These are phyloP conservation scores for Oryza meyeriana DNA, from an alignment of 176 grass and related monocot species.

Conservation along the genomic window DNA sequence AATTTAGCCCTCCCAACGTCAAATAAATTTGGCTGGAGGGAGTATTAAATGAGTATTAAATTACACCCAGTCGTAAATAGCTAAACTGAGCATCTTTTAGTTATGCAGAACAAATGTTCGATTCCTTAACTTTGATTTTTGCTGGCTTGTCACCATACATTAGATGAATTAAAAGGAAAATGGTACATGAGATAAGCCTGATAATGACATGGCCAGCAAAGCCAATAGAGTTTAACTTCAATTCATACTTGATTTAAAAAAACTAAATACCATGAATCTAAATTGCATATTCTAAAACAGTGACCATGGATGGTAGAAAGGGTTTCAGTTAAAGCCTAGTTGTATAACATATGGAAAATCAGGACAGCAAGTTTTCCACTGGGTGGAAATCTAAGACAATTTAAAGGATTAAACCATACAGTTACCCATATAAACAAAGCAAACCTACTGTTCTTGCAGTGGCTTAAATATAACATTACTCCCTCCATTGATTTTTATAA, in stretches of 20 bases:
- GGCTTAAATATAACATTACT: neutral
- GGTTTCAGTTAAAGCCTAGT: neutral
- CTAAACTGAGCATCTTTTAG: neutral
- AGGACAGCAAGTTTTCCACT: neutral
- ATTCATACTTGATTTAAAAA: conserved; percentile 6
- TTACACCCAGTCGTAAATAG: neutral
- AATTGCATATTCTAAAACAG: neutral
- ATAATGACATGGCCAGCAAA: neutral
- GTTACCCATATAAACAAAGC: conserved; percentile 19
- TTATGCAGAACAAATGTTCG: neutral
- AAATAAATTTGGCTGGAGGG: too few relatives aligned
- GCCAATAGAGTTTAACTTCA: neutral
- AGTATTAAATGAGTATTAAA: too few relatives aligned
- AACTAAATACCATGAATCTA: conserved; percentile 4
- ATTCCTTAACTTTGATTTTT: neutral
- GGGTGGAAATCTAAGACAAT: neutral
- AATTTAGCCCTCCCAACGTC: too few relatives aligned
- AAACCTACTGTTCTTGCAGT: neutral
- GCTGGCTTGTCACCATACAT: neutral
- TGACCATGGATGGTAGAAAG: neutral
- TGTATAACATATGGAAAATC: neutral
- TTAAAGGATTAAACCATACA: neutral
- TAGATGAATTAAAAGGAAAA: neutral
- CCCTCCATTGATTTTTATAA: neutral
- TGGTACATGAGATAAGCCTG: neutral